A percentile compares a stretch with the other conserved stretches of the same genome.
Evolutionary conservation across 352 stramenopile genomes (phyloP).

Genomic region (Pythium angustatum): DNA sequence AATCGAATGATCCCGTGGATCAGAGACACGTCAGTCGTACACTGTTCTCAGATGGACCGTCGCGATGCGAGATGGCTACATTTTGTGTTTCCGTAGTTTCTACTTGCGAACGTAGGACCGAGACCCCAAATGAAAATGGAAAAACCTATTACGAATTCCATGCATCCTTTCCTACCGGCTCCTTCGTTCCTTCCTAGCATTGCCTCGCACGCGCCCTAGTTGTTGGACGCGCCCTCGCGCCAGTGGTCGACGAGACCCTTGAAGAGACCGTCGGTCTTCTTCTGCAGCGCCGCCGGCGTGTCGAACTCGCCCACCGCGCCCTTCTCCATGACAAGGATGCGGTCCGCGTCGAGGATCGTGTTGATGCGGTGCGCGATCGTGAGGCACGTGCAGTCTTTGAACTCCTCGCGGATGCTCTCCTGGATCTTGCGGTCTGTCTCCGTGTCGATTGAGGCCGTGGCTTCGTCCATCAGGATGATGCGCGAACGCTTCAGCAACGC

Average conservation of each 20-base stretch:
- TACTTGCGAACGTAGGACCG: no score
- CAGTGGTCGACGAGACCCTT: slow-evolving; percentile 77
- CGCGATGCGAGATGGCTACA: slow-evolving; percentile 16
- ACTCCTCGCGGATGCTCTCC: slow-evolving; percentile 44
- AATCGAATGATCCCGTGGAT: background rate
- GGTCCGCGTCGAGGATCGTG: slow-evolving; percentile 96
- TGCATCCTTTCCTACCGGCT: background rate
- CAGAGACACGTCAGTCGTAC: no score
- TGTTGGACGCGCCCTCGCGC: slow-evolving; percentile 44
- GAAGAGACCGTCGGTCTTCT: slow-evolving; percentile 72
- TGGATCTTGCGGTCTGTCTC: slow-evolving; percentile 91
- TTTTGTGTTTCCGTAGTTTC: background rate
- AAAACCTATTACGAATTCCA: no score
- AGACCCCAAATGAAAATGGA: no score
- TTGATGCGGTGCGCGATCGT: slow-evolving; percentile 98
- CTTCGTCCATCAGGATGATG: slow-evolving; percentile 98
- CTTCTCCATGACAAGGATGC: slow-evolving; percentile 95
- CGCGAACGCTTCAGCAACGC: slow-evolving; percentile 89
- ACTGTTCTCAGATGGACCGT: no score
- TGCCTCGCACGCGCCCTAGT: no score
- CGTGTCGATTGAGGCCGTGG: slow-evolving; percentile 91
- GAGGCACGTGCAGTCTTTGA: slow-evolving; percentile 91
- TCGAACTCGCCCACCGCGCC: slow-evolving; percentile 94
- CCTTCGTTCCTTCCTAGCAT: no score
- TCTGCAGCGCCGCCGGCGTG: slow-evolving; percentile 72